These are phyloP conservation scores for Vitis riparia DNA, from an alignment of 164 flowering plant species.

Conservation along the genomic window DNA sequence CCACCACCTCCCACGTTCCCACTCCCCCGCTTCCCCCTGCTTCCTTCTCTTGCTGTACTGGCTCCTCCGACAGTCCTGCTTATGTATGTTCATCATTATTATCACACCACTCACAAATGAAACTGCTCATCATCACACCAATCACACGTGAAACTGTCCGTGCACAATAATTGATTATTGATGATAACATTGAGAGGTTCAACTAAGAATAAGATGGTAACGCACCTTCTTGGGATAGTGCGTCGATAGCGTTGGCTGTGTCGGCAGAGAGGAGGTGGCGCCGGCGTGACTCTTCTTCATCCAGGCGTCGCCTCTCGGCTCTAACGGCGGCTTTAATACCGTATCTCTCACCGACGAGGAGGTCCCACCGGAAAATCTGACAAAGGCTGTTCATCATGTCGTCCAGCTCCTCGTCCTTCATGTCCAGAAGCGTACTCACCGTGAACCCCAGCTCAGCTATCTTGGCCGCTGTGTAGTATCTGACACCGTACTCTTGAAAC, in stretches of 20 bases:
- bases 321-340: slow-evolving; percentile 93
- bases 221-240: slow-evolving; percentile 93
- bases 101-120: too few relatives aligned
- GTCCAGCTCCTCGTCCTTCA: slow-evolving; percentile 94
- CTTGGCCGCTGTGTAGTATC: slow-evolving; percentile 82
- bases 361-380: slow-evolving; percentile 85
- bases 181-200: too few relatives aligned
- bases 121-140: too few relatives aligned
- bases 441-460: slow-evolving; percentile 96
- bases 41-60: slow-evolving; percentile 70
- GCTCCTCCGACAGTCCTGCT: slow-evolving; percentile 89
- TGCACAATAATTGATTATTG: too few relatives aligned
- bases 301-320: slow-evolving; percentile 79
- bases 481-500: slow-evolving; percentile 78
- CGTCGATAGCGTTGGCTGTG: slow-evolving; percentile 58
- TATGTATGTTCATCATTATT: too few relatives aligned
- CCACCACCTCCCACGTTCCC: slow-evolving; percentile 38
- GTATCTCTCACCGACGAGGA: slow-evolving; percentile 90
- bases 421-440: slow-evolving; percentile 75
- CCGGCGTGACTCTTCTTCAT: slow-evolving; percentile 57
- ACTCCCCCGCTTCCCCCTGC: slow-evolving; percentile 69
- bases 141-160: too few relatives aligned
- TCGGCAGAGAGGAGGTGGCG: slow-evolving; percentile 44
- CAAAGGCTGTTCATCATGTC: slow-evolving; percentile 89
- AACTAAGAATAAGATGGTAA: too few relatives aligned